Conservation (phyloP, 495 filamentous ascomycete species). For the Jackrogersella multiformis region DNA sequence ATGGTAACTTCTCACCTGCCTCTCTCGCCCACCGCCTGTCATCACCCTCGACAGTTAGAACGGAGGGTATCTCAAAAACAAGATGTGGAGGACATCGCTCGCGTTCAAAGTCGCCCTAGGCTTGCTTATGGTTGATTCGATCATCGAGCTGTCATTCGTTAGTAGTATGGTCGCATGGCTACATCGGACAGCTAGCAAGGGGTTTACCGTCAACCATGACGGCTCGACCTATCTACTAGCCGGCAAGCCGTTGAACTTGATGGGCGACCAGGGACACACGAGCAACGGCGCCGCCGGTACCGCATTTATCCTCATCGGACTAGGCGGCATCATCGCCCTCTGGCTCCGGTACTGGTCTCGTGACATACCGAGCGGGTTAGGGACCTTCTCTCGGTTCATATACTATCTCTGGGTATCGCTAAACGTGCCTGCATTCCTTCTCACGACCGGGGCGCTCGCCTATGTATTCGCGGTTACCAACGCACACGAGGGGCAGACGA, state of each 20-base stretch:
- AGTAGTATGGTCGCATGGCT: slow-evolving; percentile 61
- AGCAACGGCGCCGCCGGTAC: slow-evolving; percentile 62
- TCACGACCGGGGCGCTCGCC: slow-evolving; percentile 56
- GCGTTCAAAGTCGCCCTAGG: slow-evolving; percentile 45
- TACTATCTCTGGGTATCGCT: slow-evolving; percentile 55
- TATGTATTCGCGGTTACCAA: slow-evolving; percentile 59
- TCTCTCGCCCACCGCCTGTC: neutral
- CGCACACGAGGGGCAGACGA: slow-evolving; percentile 52
- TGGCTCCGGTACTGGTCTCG: slow-evolving; percentile 46
- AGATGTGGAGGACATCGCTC: slow-evolving; percentile 29
- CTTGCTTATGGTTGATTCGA: slow-evolving; percentile 53
- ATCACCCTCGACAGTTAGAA: slow-evolving; percentile 6
- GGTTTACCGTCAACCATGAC: slow-evolving; percentile 45
- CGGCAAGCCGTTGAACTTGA: slow-evolving; percentile 54
- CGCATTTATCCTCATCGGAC: slow-evolving; percentile 58
- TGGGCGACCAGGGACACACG: slow-evolving; percentile 59
- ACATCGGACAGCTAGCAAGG: slow-evolving; percentile 50
- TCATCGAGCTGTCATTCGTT: slow-evolving; percentile 57
- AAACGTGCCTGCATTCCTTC: slow-evolving; percentile 54
- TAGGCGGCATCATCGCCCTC: slow-evolving; percentile 55
- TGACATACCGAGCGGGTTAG: slow-evolving; percentile 26
- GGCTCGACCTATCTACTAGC: slow-evolving; percentile 48
- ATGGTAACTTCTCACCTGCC: neutral
- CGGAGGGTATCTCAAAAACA: neutral
- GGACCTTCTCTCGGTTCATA: slow-evolving; percentile 26